A percentile compares a stretch with the other conserved stretches of the same genome.
These are phyloP conservation scores for Coffea humblotiana DNA, from an alignment of 305 asterid genomes.

Conservation along the genomic window DNA sequence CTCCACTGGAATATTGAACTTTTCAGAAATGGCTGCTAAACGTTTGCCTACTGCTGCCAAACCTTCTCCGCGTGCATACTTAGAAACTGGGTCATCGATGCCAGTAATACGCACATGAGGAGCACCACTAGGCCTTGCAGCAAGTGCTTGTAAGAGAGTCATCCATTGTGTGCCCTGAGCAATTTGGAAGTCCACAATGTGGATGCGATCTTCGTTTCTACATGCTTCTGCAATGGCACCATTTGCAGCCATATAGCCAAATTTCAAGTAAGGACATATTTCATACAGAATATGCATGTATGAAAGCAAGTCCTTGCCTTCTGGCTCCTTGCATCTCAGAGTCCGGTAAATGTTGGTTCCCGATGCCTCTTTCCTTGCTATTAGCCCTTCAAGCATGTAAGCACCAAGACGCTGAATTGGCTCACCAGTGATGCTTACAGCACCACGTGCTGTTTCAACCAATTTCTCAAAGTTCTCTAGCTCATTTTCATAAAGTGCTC, in stretches of 20 bases:
- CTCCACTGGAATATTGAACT: conserved; percentile 62
- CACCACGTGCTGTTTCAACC: conserved; percentile 46
- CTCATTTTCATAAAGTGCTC: conserved; percentile 53
- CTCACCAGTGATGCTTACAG: conserved; percentile 71
- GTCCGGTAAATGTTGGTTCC: conserved; percentile 74
- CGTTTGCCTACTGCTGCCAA: conserved; percentile 46
- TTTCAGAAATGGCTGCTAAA: conserved; percentile 54
- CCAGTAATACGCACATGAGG: conserved; percentile 84
- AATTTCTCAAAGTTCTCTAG: conserved; percentile 44
- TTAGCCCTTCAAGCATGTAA: conserved; percentile 73
- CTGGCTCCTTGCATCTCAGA: conserved; percentile 66
- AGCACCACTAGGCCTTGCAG: conserved; percentile 79
- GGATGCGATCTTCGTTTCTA: conserved; percentile 66
- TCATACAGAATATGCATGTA: conserved; percentile 80
- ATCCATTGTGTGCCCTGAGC: conserved; percentile 90
- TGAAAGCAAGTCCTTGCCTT: conserved; percentile 58
- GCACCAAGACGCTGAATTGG: conserved; percentile 91
- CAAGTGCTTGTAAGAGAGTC: conserved; percentile 84
- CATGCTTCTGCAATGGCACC: conserved; percentile 89
- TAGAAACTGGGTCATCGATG: conserved; percentile 73
- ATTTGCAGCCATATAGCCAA: conserved; percentile 87
- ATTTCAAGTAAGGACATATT: conserved; percentile 76
- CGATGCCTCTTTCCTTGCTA: conserved; percentile 71
- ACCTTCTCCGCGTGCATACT: conserved; percentile 72
- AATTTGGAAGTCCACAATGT: conserved; percentile 78